Conservation (phyloP, 169 alveolate species). For the Plasmodium ovale region DNA sequence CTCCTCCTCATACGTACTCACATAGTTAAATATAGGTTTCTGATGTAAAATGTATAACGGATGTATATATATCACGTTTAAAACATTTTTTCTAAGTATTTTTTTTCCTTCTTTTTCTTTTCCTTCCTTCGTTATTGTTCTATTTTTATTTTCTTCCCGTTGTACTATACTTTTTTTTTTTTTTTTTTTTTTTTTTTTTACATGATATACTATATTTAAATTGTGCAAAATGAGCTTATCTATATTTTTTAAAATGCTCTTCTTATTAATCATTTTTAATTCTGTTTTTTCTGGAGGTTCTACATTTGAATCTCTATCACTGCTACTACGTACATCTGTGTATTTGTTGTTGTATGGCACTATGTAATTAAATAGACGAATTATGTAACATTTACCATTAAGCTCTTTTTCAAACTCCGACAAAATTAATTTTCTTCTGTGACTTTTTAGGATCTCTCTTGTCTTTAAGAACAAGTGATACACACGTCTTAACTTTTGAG, state of each 20-base stretch:
- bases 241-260: not conserved
- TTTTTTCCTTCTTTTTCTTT: too few species aligned
- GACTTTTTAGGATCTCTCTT: constrained; percentile 1
- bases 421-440: not conserved
- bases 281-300: not conserved
- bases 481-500: constrained; percentile 26
- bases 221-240: constrained; percentile 14
- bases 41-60: constrained; percentile 34
- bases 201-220: not conserved
- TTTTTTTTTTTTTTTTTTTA: not conserved
- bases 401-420: not conserved
- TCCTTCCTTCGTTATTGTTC: too few species aligned
- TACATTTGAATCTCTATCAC: not conserved
- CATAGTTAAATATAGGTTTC: constrained; percentile 20
- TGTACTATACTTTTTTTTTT: not conserved
- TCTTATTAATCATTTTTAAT: not conserved
- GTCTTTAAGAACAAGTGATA: constrained; percentile 19
- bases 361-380: not conserved
- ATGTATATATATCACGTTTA: constrained; percentile 43
- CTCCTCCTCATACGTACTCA: constrained; percentile 36
- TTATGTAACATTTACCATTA: not conserved
- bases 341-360: constrained; percentile 10
- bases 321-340: not conserved
- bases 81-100: too few species aligned
- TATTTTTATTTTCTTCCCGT: too few species aligned